Percentiles rank a stretch among this genome's conserved stretches.
phyloP scores from a whole-genome alignment of 1,284 basidiomycete genomes.

The Malassezia dermatis region DNA sequence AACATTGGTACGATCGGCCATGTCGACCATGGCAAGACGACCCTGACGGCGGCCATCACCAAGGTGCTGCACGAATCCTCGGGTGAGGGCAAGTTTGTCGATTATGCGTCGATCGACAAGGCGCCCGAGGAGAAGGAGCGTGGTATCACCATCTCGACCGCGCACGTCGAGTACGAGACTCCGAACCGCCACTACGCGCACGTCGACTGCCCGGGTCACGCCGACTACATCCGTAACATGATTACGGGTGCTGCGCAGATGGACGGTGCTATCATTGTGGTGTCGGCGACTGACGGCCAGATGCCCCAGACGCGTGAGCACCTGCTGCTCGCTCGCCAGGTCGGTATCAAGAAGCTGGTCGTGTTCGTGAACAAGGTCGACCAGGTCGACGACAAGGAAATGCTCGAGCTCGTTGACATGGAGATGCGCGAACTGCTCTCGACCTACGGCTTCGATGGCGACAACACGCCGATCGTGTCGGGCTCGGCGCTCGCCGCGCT shows the following conservation, averaged over 20 bases:
- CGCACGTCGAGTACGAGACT: slow-evolving; percentile 97
- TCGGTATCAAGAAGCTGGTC: slow-evolving; percentile 94
- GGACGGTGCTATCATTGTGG: slow-evolving; percentile 63
- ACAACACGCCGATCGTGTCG: slow-evolving; percentile 91
- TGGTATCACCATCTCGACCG: slow-evolving; percentile 84
- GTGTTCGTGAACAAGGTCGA: slow-evolving; percentile 99
- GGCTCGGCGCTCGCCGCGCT: slow-evolving; percentile 92
- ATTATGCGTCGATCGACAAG: slow-evolving; percentile 97
- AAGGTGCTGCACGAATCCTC: slow-evolving; percentile 72
- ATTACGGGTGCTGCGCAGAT: slow-evolving; percentile 99
- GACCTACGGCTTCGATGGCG: slow-evolving; percentile 81
- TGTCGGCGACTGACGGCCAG: slow-evolving; percentile 96
- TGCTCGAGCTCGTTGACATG: slow-evolving; percentile 99
- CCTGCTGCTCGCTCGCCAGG: slow-evolving; percentile 89
- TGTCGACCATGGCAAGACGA: slow-evolving; percentile 60
- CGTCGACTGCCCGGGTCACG: slow-evolving; percentile 81
- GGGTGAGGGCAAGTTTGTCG: slow-evolving; percentile 80
- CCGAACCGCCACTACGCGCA: slow-evolving; percentile 84
- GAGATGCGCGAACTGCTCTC: slow-evolving; percentile 97
- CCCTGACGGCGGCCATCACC: slow-evolving; percentile 95
- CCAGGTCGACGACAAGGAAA: slow-evolving; percentile 89
- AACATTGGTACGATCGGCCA: slow-evolving; percentile 54
- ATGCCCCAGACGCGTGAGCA: slow-evolving; percentile 99
- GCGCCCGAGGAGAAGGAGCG: slow-evolving; percentile 99
- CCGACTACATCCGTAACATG: slow-evolving; percentile 65